These are phyloP conservation scores for Lyophyllum decastes DNA, from an alignment of 768 basidiomycete species.

Conservation along the genomic window DNA sequence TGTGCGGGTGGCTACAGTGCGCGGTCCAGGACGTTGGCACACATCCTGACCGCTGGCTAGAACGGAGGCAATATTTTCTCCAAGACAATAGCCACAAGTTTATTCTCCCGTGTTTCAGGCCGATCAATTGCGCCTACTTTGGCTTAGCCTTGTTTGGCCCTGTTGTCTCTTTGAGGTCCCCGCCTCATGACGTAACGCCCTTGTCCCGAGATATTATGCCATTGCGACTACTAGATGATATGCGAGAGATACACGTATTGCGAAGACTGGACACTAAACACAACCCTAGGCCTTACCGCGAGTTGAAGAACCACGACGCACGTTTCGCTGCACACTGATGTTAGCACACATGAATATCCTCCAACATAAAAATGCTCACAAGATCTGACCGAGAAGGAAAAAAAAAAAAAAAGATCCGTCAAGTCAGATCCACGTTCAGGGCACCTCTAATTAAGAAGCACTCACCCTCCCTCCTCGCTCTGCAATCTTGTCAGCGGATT, in stretches of 20 bases:
- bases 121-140: constrained; percentile 35
- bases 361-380: constrained; percentile 32
- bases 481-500: constrained; percentile 75
- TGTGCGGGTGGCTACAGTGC: not conserved
- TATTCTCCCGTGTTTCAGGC: constrained; percentile 40
- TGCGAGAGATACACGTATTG: constrained; percentile 20
- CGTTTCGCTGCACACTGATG: constrained; percentile 64
- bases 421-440: constrained; percentile 12
- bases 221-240: constrained; percentile 23
- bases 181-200: constrained; percentile 23
- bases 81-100: constrained; percentile 23
- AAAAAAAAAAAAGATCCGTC: constrained; percentile 12
- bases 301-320: constrained; percentile 92
- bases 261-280: constrained; percentile 10
- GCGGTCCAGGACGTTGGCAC: not conserved
- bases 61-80: constrained; percentile 31
- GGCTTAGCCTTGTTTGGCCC: constrained; percentile 23
- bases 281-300: constrained; percentile 47
- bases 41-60: constrained; percentile 6
- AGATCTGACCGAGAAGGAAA: constrained; percentile 31
- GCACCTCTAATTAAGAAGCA: constrained; percentile 17
- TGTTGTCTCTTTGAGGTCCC: constrained; percentile 31
- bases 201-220: constrained; percentile 10
- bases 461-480: constrained; percentile 75
- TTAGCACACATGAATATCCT: constrained; percentile 13